Evolutionary conservation across 78 protist species (phyloP).

Genomic region (Guillardia theta): DNA sequence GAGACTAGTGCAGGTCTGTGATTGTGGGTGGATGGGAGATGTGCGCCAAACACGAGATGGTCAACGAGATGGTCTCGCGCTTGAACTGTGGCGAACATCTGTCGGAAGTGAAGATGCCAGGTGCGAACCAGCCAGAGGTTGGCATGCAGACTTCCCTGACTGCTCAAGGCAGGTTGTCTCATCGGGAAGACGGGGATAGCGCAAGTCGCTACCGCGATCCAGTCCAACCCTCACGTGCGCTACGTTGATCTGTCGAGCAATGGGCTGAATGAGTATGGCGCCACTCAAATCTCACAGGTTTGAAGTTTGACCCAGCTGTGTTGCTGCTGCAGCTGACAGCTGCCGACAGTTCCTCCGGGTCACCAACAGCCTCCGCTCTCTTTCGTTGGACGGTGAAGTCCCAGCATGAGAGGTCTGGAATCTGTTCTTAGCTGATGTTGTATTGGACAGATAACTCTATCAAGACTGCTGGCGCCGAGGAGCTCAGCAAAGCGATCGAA

Average conservation of each 20-base stretch:
- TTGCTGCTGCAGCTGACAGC: no score
- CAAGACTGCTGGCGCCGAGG: neutral
- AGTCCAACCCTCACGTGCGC: neutral
- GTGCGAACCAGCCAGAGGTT: neutral
- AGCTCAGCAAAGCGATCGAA: neutral
- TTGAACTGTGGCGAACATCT: constrained; percentile 1
- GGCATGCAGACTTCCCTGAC: neutral
- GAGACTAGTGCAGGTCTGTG: no score
- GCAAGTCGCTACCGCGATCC: neutral
- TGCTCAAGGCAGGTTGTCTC: neutral
- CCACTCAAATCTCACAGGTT: neutral
- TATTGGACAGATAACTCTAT: neutral
- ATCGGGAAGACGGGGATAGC: constrained; percentile 1
- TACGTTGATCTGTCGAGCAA: neutral
- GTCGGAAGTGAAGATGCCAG: neutral
- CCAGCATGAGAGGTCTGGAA: no score
- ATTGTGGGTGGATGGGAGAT: neutral
- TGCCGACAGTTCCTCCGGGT: neutral
- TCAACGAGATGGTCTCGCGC: neutral
- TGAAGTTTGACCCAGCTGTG: no score
- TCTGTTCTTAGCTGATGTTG: no score
- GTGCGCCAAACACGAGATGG: neutral
- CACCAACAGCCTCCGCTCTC: neutral
- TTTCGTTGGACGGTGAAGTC: neutral
- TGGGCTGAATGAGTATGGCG: neutral